Conservation (phyloP, 108 stramenopile genomes). For the Fragilaria crotonensis region DNA sequence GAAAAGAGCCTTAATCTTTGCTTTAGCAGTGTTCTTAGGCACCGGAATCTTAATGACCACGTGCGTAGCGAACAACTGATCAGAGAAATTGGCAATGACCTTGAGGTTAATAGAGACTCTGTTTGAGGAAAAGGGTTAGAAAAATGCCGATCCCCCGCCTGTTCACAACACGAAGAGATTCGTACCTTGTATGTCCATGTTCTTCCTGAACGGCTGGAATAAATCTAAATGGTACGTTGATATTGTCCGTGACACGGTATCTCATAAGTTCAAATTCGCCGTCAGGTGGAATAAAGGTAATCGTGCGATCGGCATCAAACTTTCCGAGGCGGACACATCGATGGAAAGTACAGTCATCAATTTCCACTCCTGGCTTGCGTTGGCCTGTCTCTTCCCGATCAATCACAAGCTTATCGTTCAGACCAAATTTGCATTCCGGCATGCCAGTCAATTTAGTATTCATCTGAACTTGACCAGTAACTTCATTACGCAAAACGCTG, state of each 20-base stretch:
- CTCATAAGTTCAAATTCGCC: slow-evolving; percentile 99
- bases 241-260: slow-evolving; percentile 95
- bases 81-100: slow-evolving; percentile 88
- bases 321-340: slow-evolving; percentile 95
- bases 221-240: slow-evolving; percentile 91
- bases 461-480: slow-evolving; percentile 95
- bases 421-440: slow-evolving; percentile 98
- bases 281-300: slow-evolving; percentile 99
- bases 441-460: slow-evolving; percentile 97
- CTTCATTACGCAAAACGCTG: slow-evolving; percentile 86
- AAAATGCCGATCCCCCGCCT: not conserved
- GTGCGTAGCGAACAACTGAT: slow-evolving; percentile 89
- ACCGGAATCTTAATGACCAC: slow-evolving; percentile 97
- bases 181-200: slow-evolving; percentile 78
- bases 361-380: slow-evolving; percentile 88
- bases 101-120: slow-evolving; percentile 93
- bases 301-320: slow-evolving; percentile 99
- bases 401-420: slow-evolving; percentile 99
- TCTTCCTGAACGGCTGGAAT: slow-evolving; percentile 97
- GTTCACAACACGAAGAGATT: slow-evolving; percentile 3
- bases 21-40: slow-evolving; percentile 94
- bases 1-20: slow-evolving; percentile 86
- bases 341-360: slow-evolving; percentile 99
- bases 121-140: slow-evolving; percentile 1
- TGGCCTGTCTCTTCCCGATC: slow-evolving; percentile 77